Evolutionary conservation across 73 alveolate species (phyloP), one percentile per base, ranked within the genome.

Genomic region (Paramecium primaurelia): DNA sequence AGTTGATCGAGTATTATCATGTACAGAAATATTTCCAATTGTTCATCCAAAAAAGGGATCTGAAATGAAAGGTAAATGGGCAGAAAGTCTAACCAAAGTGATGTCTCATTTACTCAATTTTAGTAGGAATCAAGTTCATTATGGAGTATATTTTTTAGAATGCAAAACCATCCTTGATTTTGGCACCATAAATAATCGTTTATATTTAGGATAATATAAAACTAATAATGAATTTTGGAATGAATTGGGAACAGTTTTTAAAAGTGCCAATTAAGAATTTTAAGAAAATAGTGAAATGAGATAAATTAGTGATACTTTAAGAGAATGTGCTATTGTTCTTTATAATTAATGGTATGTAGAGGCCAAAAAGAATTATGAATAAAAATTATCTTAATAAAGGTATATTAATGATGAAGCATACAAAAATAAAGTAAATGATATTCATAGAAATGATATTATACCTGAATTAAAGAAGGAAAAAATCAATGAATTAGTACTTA

Each of bases 21-120:
- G 94, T 30, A 95, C 98, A 32, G 93, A 86, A 25, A 77, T 97
- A 26, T 96, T 97, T 91, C 98, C 97, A 0, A 97, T 97, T 18
- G 93, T 97, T 2, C 99, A 97, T 83, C 99, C 99, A 3, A 60
- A 96, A 37, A 93, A 97, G 49, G 97, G 98, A 26, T 77, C 92
- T 60, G 93, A 58, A 47, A 92, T 96, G 26, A 69, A 69, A 64
- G 98, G 97, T 18, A 93, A 91, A 60, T 96, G 98, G 98, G 71
- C 88, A 37, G 91, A 89, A 42, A 40, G 75, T 45, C 80, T 89
- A 12, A 60, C 77, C 14, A 73, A 30, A 30, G 88, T 89, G 4
- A 45, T 71, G 40, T 47, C 80, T 25, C 86, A 89, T 58, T 45
- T 89, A 8, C 58, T 89, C 11, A 89, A 89, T 71, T 89, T 89